These are phyloP conservation scores for Rubia tinctorum DNA, from an alignment of 305 asterid genomes.

Conservation along the genomic window DNA sequence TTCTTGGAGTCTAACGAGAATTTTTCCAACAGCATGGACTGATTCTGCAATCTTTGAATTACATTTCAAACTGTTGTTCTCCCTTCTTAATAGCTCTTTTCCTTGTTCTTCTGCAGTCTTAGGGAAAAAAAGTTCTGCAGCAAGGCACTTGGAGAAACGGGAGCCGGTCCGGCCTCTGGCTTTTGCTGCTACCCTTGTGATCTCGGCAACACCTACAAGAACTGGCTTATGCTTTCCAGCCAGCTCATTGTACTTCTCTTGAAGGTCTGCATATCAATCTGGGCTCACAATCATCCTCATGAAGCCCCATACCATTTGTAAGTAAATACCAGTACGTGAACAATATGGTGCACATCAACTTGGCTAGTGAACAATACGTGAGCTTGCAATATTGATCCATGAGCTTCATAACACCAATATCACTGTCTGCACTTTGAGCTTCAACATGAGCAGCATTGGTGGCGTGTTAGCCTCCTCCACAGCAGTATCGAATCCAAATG, in stretches of 20 bases:
- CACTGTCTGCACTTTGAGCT: constrained; percentile 54
- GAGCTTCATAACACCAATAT: constrained; percentile 50
- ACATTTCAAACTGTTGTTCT: constrained; percentile 60
- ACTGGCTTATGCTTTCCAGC: constrained; percentile 57
- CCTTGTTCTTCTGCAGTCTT: constrained; percentile 81
- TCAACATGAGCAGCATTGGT: constrained; percentile 57
- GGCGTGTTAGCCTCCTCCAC: constrained; percentile 56
- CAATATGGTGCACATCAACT: too few species aligned
- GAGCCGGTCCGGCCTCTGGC: constrained; percentile 71
- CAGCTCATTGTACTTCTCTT: constrained; percentile 78
- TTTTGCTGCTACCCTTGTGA: constrained; percentile 77
- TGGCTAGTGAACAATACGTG: too few species aligned
- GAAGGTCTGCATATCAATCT: constrained; percentile 52
- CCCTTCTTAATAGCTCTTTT: constrained; percentile 67
- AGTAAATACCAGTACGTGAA: too few species aligned
- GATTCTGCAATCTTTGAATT: constrained; percentile 96
- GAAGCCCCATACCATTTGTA: too few species aligned
- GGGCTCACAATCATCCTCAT: too few species aligned
- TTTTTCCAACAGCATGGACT: constrained; percentile 94
- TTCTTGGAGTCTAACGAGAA: constrained; percentile 56
- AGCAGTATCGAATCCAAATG: constrained; percentile 55
- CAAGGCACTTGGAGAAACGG: constrained; percentile 71
- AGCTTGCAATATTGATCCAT: constrained; percentile 39
- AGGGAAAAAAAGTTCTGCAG: constrained; percentile 84
- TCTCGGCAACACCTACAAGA: constrained; percentile 75